These are phyloP conservation scores for Apiospora hydei DNA, from an alignment of 2,329 filamentous ascomycete genomes.

Conservation along the genomic window DNA sequence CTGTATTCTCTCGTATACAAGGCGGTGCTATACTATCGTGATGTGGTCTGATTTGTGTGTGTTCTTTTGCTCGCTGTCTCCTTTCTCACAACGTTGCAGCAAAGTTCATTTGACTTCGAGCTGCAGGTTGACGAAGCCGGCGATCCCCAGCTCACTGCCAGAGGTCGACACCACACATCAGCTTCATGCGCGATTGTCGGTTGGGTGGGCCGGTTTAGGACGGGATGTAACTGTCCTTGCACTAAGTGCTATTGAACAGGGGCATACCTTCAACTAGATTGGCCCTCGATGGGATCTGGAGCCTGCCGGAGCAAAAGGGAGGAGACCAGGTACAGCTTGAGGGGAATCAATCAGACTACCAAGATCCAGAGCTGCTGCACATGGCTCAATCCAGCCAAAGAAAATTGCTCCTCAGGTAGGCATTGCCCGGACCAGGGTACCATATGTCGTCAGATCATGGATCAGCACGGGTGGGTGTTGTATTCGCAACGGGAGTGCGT, in stretches of 20 bases:
- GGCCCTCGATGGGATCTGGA: background rate
- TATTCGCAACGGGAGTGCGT: background rate
- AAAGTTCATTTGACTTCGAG: background rate
- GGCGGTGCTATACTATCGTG: background rate
- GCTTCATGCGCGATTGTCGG: background rate
- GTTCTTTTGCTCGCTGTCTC: no score
- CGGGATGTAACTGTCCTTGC: background rate
- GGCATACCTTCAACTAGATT: conserved; percentile 1
- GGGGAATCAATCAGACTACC: background rate
- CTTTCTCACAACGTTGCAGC: background rate
- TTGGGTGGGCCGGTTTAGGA: background rate
- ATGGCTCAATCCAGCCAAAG: background rate
- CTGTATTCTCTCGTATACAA: background rate
- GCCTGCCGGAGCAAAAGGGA: background rate
- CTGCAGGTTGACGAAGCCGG: background rate
- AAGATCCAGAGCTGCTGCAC: conserved; percentile 9
- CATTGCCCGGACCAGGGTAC: background rate
- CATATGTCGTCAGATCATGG: conserved; percentile 20
- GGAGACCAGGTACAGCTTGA: background rate
- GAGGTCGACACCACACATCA: background rate
- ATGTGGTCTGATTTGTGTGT: background rate
- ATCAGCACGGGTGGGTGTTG: background rate
- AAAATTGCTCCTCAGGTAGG: background rate
- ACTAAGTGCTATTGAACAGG: background rate
- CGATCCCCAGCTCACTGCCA: background rate